Evolutionary conservation across 1,139 yeast genomes (phyloP), one percentile per base, ranked within the genome.

Genomic region (Zygosaccharomyces sapae): DNA sequence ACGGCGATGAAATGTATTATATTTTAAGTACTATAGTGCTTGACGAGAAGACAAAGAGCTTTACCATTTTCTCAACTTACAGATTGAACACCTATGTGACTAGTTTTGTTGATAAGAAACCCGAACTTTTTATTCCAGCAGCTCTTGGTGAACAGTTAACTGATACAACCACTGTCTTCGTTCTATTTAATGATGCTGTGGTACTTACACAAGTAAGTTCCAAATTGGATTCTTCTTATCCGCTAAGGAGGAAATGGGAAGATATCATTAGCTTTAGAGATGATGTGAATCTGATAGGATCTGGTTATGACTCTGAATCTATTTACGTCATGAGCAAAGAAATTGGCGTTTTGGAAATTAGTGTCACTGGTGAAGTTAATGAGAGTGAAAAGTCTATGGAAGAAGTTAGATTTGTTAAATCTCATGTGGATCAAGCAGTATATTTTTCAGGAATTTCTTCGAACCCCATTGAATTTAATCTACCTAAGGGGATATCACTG

Each of bases 341-440:
- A 39, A 73, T 77, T 16, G 96, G 96, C 3, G 77, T 84, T 1
- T 62, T 88, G 34, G 71, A 81, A 51, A 66, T 87, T 10, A 88
- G 83, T 57, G 42, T 70, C 58, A 35, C 54, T 5, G 29, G 31
- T 9, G 53, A 56, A 2, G 43, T 43, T 7, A 47, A 41, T 13
- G 35, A 45, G 8, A 42, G 48, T 22, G 37, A 46, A 10, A 47
- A 44, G 1, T 34, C 51, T 4, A 56, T 58, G 7, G 33, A 48
- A 2, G 54, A 55, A 12, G 54, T 71, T 2, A 66, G 72, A 5
- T 70, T 80, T 47, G 72, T 83, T 40, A 83, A 83, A 60, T 77
- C 88, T 0, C 88, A 80, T 54, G 76, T 89, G 24, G 94, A 85
- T 56, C 97, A 89, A 65, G 95, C 88, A 0, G 78, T 89, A 1